Conservation (phyloP, 805 yeast species). For the Kodamaea kakaduensis region DNA sequence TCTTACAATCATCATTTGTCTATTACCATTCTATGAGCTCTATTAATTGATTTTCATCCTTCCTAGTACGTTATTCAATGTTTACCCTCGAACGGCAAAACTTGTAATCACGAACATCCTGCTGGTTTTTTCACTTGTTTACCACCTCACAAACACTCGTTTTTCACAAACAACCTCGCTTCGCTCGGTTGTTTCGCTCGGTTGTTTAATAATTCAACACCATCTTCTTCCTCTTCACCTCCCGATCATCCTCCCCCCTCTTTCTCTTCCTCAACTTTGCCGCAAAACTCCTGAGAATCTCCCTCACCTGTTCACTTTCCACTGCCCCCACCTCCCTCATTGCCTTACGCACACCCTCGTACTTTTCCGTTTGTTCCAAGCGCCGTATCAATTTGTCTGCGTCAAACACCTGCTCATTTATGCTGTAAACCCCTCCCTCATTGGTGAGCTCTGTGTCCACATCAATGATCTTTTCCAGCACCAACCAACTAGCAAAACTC, state of each 20-base stretch:
- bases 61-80: no score
- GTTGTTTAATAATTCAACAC: conserved; percentile 7
- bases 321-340: not conserved
- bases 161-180: no score
- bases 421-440: conserved; percentile 1
- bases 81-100: no score
- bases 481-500: conserved; percentile 18
- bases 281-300: not conserved
- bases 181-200: no score
- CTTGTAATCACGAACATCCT: no score
- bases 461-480: conserved; percentile 1
- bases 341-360: not conserved
- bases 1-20: no score
- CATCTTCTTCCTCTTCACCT: conserved; percentile 3
- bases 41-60: no score
- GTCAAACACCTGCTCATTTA: not conserved
- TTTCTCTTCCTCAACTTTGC: not conserved
- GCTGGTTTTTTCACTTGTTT: no score
- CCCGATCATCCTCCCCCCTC: no score
- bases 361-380: not conserved
- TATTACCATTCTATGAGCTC: no score
- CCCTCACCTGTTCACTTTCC: not conserved
- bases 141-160: no score
- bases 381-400: not conserved
- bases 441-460: conserved; percentile 1